phyloP scores from a whole-genome alignment of 2,329 filamentous ascomycete species.

The Fusarium sp. region DNA sequence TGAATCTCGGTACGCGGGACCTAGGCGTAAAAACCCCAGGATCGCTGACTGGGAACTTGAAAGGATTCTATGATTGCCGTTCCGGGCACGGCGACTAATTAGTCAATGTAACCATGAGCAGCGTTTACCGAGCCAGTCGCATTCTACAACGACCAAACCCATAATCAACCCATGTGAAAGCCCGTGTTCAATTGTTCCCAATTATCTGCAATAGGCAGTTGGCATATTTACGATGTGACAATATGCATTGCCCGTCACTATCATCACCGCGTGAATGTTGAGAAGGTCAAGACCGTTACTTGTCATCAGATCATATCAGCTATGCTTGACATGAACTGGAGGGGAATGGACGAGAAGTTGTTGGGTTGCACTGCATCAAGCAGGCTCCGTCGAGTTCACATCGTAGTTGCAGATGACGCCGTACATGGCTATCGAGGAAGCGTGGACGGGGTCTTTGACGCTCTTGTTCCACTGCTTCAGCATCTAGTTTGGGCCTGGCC shows the following conservation, averaged over 20 bases:
- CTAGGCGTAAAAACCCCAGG: not conserved
- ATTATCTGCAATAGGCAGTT: not conserved
- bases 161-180: not conserved
- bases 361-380: conserved; percentile 6
- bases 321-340: conserved; percentile 2
- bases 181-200: not conserved
- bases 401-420: conserved; percentile 9
- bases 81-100: conserved; percentile 5
- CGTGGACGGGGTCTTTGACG: not conserved
- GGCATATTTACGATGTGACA: not conserved
- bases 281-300: not conserved
- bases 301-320: not conserved
- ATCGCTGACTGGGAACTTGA: conserved; percentile 11
- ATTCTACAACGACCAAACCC: conserved; percentile 15
- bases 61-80: conserved; percentile 12
- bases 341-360: not conserved
- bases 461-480: conserved; percentile 6
- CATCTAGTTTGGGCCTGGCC: conserved; percentile 3
- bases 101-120: conserved; percentile 32
- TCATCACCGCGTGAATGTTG: not conserved
- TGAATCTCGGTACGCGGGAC: not conserved
- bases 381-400: not conserved
- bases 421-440: conserved; percentile 5
- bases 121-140: conserved; percentile 37
- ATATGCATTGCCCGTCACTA: not conserved